Evolutionary conservation across 169 alveolate genomes (phyloP), one percentile per base, ranked within the genome.

Genomic region (Plasmodium gonderi): DNA sequence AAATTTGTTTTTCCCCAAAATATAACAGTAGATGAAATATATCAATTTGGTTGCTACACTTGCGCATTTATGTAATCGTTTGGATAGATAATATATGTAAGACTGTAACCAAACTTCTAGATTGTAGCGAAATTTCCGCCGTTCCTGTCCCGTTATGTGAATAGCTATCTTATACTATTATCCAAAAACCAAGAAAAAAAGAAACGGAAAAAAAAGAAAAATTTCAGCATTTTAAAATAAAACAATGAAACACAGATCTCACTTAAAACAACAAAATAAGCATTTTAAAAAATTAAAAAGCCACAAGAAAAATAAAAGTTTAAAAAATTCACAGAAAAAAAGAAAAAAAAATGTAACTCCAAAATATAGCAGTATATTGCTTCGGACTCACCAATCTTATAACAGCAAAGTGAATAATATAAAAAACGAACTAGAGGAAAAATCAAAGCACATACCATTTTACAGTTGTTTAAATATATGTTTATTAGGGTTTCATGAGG

Each of bases 201-300:
- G 38, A 49, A 9, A 31, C 40, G 4, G 0, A 36, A 68, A 68
- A 82, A 69, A 47, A 20, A 69, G 40, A 80, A 80, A 11, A 80
- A 38, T 67, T 26, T 67, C 49, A 20, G 40, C 36, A 40, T 33
- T 65, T 40, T 51, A 60, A 49, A 36, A 80, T 51, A 29, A 33
- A 80, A 83, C 68, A 87, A 87, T 87, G 93, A 74, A 74, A 44
- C 93, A 87, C 68, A 51, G 82, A 23, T 33, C 93, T 20, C 93
- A 87, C 31, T 77, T 87, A 49, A 87, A 87, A 33, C 93, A 87
- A 36, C 47, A 75, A 38, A 87, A 87, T 33, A 87, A 87, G 67
- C 90, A 40, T 26, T 87, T 76, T 76, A 87, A 87, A 68, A 87
- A 87, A 33, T 9, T 20, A 23, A 87, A 87, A 68, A 74, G 49